Evolutionary conservation across 306 rosid genomes (phyloP).

Genomic region (Corylus americana): DNA sequence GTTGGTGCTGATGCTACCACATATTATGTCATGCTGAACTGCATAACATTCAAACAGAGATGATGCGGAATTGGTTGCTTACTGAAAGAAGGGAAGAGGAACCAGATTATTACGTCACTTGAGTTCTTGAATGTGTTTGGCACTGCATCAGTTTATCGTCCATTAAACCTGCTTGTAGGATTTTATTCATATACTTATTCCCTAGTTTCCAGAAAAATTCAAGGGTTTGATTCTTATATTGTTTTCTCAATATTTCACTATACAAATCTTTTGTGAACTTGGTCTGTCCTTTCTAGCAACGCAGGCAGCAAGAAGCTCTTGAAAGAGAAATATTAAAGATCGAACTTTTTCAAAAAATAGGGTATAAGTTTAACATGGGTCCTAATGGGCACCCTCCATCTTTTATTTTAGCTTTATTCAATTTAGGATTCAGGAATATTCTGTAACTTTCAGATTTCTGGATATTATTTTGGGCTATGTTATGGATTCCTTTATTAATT

Average conservation of each 20-base stretch:
- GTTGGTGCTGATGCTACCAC: background rate
- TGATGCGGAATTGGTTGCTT: background rate
- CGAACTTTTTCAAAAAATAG: background rate
- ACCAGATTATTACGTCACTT: background rate
- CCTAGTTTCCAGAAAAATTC: background rate
- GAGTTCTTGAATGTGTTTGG: background rate
- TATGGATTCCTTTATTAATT: background rate
- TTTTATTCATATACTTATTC: background rate
- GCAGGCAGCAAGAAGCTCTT: background rate
- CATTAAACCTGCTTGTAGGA: background rate
- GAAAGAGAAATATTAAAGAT: background rate
- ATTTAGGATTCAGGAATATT: background rate
- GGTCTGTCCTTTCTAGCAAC: background rate
- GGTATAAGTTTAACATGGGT: background rate
- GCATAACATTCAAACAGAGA: background rate
- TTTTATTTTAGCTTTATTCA: background rate
- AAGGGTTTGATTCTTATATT: background rate
- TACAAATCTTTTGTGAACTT: background rate
- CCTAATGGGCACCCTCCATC: background rate
- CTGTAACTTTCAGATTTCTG: background rate
- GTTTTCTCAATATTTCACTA: background rate
- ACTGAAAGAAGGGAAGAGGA: background rate
- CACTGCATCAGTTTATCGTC: background rate
- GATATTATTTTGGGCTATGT: background rate
- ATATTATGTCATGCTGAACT: background rate